Evolutionary conservation across 805 yeast species (phyloP).

Genomic region (Scheffersomyces spartinae): DNA sequence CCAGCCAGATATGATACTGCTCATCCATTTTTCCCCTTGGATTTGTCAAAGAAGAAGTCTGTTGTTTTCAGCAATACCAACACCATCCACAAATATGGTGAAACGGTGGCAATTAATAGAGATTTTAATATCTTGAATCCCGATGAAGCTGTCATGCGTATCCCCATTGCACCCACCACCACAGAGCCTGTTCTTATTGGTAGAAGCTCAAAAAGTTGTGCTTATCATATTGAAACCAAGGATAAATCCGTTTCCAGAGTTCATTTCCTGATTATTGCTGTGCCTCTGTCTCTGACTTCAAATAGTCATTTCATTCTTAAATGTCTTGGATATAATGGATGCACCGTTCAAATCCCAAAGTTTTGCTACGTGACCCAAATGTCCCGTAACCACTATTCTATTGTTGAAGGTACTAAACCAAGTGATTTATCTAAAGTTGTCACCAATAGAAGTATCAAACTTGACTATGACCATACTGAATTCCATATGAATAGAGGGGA

Average conservation of each 20-base stretch:
- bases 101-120: slow-evolving; percentile 12
- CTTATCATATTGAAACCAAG: slow-evolving; percentile 33
- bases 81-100: neutral
- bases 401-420: too few relatives aligned
- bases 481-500: slow-evolving; percentile 44
- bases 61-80: neutral
- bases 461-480: slow-evolving; percentile 35
- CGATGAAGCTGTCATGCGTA: slow-evolving; percentile 15
- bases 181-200: slow-evolving; percentile 43
- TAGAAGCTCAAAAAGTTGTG: slow-evolving; percentile 54
- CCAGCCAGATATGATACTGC: slow-evolving; percentile 12
- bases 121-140: slow-evolving; percentile 27
- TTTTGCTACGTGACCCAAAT: too few relatives aligned
- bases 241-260: slow-evolving; percentile 56
- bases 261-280: slow-evolving; percentile 47
- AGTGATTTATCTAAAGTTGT: too few relatives aligned
- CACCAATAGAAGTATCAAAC: slow-evolving; percentile 24
- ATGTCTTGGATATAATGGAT: slow-evolving; percentile 80
- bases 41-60: slow-evolving; percentile 1
- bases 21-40: slow-evolving; percentile 1
- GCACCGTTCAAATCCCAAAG: slow-evolving; percentile 53
- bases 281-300: slow-evolving; percentile 27
- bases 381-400: too few relatives aligned
- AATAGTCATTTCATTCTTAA: slow-evolving; percentile 44
- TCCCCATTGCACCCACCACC: too few relatives aligned